Evolutionary conservation across 768 basidiomycete genomes (phyloP).

Genomic region (Favolaschia claudopus): DNA sequence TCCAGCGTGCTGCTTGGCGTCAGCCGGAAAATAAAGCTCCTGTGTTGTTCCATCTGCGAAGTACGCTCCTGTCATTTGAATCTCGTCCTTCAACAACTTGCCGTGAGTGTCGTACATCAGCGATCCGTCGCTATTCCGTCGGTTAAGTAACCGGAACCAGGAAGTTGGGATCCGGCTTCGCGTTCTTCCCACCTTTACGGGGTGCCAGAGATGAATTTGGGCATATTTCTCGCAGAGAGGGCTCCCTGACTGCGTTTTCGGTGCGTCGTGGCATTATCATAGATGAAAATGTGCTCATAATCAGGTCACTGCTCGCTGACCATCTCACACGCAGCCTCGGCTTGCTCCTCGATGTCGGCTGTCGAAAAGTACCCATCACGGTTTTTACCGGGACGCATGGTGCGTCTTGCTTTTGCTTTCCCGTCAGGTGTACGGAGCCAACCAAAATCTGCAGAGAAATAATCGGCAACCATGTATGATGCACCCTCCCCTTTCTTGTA

Average conservation of each 20-base stretch:
- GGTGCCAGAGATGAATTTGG: not conserved
- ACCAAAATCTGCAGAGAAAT: no score
- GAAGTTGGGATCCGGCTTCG: not conserved
- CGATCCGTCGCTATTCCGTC: not conserved
- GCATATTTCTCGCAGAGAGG: not conserved
- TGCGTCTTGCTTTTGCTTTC: not conserved
- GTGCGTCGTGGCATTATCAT: no score
- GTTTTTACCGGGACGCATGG: slow-evolving; percentile 19
- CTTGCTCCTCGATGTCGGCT: slow-evolving; percentile 13
- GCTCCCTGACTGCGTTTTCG: not conserved
- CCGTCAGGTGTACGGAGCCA: not conserved
- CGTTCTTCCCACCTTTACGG: not conserved
- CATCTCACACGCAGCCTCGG: not conserved
- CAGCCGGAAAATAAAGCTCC: not conserved
- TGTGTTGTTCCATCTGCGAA: not conserved
- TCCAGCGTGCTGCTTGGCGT: no score
- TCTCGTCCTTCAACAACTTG: not conserved
- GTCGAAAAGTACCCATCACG: slow-evolving; percentile 10
- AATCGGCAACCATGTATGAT: no score
- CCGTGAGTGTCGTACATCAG: not conserved
- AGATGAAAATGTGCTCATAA: no score
- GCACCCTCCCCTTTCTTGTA: no score
- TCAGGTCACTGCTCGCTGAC: not conserved
- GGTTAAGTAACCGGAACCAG: not conserved
- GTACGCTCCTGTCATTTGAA: no score